phyloP scores from a whole-genome alignment of 495 filamentous ascomycete species.

The Hypoxylon fuscum region DNA sequence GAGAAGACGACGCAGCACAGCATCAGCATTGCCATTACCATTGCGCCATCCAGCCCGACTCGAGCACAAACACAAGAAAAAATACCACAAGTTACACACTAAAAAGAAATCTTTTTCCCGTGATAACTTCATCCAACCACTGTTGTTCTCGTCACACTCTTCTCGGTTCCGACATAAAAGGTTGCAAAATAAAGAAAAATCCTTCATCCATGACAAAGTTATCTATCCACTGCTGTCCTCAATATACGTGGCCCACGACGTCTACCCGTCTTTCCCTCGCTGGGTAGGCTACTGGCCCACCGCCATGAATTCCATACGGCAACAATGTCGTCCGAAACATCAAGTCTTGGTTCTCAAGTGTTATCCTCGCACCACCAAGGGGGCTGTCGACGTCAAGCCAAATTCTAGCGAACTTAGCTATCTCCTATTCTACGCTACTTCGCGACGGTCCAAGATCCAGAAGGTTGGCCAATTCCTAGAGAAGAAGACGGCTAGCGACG shows the following conservation, averaged over 20 bases:
- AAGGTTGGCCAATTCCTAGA: slow-evolving; percentile 93
- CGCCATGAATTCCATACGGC: slow-evolving; percentile 65
- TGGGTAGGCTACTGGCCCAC: slow-evolving; percentile 24
- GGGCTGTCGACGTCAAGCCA: slow-evolving; percentile 86
- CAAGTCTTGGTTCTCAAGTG: slow-evolving; percentile 93
- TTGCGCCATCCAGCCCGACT: no score
- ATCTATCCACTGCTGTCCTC: slow-evolving; percentile 1
- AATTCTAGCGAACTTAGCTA: slow-evolving; percentile 96
- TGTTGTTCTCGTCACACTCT: background rate
- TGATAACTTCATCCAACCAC: no score
- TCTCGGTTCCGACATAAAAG: background rate
- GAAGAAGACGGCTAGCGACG: slow-evolving; percentile 87
- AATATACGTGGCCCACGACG: slow-evolving; percentile 12
- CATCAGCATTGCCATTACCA: no score
- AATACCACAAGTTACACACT: no score
- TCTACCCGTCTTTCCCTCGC: slow-evolving; percentile 12
- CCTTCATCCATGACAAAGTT: slow-evolving; percentile 15
- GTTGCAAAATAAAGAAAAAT: background rate
- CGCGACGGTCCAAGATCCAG: slow-evolving; percentile 89
- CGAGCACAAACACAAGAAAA: no score
- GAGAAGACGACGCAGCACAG: background rate
- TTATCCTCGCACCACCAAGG: slow-evolving; percentile 89
- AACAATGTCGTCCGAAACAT: slow-evolving; percentile 84
- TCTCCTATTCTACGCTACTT: slow-evolving; percentile 92
- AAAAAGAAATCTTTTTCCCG: no score